Conservation (phyloP, 2,329 filamentous ascomycete species). For the Pseudogymnoascus sp. region DNA sequence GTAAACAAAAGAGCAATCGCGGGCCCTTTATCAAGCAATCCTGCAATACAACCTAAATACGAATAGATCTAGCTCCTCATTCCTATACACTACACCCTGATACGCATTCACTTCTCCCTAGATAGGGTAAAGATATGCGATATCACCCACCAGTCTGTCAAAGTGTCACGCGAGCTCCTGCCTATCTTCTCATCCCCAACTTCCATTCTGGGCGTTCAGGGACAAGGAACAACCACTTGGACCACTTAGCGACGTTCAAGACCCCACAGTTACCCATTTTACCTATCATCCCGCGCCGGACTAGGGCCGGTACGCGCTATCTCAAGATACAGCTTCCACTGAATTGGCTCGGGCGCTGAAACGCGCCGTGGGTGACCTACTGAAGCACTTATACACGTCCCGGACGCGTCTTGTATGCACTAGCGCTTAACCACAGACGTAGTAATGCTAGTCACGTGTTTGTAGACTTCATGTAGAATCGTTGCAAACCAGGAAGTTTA, state of each 20-base stretch:
- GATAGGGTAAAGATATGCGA: background rate
- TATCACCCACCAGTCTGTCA: background rate
- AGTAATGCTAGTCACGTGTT: background rate
- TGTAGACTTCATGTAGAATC: background rate
- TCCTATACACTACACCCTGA: background rate
- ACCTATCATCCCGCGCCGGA: background rate
- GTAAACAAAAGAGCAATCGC: background rate
- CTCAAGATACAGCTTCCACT: background rate
- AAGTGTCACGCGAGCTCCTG: background rate
- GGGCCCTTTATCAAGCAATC: background rate
- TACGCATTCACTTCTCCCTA: background rate
- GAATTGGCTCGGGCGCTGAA: background rate
- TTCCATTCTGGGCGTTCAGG: background rate
- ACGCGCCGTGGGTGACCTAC: background rate
- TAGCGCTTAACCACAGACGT: background rate
- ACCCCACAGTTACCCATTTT: background rate
- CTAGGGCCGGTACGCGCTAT: background rate
- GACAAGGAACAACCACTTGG: background rate
- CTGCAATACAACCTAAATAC: background rate
- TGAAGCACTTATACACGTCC: background rate
- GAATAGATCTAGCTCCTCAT: background rate
- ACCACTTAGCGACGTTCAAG: background rate
- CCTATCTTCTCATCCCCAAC: background rate
- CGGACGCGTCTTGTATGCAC: background rate
- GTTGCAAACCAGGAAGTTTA: no score